Percentiles rank a stretch among this genome's conserved stretches.
These are phyloP conservation scores for Pachyrhizus erosus DNA, from an alignment of 306 rosid genomes.

Conservation along the genomic window DNA sequence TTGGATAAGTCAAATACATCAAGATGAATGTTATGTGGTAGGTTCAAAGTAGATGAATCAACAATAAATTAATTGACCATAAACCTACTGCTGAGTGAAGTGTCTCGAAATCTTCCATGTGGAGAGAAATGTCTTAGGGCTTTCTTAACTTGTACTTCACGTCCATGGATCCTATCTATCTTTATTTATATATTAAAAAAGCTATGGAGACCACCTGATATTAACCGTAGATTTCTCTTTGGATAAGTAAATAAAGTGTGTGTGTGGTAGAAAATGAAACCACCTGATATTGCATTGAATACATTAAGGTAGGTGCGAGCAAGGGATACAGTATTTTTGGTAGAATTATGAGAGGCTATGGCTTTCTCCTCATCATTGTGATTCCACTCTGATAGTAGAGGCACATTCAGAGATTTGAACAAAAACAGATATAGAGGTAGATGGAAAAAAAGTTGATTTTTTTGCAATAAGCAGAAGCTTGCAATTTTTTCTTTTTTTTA, in stretches of 20 bases:
- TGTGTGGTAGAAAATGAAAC: background rate
- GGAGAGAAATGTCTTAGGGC: no score
- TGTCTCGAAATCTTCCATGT: no score
- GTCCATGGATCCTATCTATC: no score
- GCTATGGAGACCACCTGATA: no score
- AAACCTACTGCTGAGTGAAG: no score
- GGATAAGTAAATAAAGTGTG: background rate
- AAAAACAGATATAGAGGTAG: background rate
- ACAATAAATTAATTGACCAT: no score
- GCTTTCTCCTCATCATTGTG: background rate
- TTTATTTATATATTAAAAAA: no score
- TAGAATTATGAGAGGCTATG: background rate
- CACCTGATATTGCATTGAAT: conserved; percentile 42
- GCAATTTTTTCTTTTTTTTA: background rate
- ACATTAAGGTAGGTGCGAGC: conserved; percentile 34
- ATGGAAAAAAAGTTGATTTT: background rate
- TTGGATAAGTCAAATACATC: no score
- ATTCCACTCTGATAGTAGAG: conserved; percentile 20
- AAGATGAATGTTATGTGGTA: no score
- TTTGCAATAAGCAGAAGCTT: background rate
- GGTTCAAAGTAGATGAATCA: no score
- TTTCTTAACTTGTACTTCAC: no score
- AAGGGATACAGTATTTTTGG: background rate
- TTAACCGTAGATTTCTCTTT: background rate
- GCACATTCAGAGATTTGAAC: conserved; percentile 5